A percentile compares a stretch with the other conserved stretches of the same genome.
Conservation (phyloP, 2,329 filamentous ascomycete species). For the Aspergillus ibericus region DNA sequence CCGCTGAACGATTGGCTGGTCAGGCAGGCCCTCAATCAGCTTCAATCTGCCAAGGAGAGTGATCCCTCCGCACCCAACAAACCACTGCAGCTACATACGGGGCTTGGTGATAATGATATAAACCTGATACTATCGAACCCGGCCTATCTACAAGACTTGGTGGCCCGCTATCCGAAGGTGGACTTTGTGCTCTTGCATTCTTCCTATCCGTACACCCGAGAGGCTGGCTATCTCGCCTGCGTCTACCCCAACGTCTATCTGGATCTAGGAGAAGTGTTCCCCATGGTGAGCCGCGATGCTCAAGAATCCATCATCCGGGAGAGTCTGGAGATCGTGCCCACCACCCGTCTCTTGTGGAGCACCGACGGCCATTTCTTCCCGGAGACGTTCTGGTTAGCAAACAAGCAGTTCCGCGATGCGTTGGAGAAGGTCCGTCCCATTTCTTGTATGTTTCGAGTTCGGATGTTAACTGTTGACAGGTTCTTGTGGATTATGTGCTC, state of each 20-base stretch:
- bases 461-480: slow-evolving; percentile 39
- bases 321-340: slow-evolving; percentile 72
- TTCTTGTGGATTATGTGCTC: slow-evolving; percentile 67
- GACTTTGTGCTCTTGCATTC: slow-evolving; percentile 78
- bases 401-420: slow-evolving; percentile 69
- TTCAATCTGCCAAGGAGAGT: slow-evolving; percentile 46
- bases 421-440: slow-evolving; percentile 58
- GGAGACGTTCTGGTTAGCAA: slow-evolving; percentile 73
- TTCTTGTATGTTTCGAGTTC: slow-evolving; percentile 13
- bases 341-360: slow-evolving; percentile 75
- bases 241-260: slow-evolving; percentile 79
- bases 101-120: slow-evolving; percentile 78
- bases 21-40: slow-evolving; percentile 60
- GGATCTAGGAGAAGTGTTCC: slow-evolving; percentile 81
- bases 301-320: slow-evolving; percentile 71
- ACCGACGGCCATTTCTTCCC: slow-evolving; percentile 79
- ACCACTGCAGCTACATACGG: slow-evolving; percentile 81
- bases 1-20: slow-evolving; percentile 71
- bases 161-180: slow-evolving; percentile 66
- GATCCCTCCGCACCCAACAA: slow-evolving; percentile 54
- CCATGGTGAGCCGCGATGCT: slow-evolving; percentile 72
- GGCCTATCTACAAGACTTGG: slow-evolving; percentile 71
- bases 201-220: slow-evolving; percentile 76
- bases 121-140: slow-evolving; percentile 69
- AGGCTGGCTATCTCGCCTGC: slow-evolving; percentile 74